A percentile compares a stretch with the other conserved stretches of the same genome.
Evolutionary conservation across 176 grass and related monocot genomes (phyloP).

Genomic region (maize (Zea mays)): DNA sequence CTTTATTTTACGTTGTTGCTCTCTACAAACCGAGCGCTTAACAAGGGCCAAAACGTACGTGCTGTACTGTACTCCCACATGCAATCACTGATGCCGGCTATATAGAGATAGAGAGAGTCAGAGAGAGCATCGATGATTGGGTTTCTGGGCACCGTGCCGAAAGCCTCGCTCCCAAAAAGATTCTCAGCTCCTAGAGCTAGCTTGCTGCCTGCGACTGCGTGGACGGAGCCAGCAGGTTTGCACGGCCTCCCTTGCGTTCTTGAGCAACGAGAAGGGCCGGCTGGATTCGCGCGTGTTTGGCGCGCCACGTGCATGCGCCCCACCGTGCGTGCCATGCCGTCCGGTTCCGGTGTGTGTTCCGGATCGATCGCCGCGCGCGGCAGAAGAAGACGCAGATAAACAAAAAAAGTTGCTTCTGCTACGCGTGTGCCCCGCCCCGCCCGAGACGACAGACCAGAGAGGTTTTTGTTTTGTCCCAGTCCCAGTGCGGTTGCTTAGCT

Average conservation of each 20-base stretch:
- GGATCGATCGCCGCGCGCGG: neutral
- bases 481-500: neutral
- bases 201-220: too few species aligned
- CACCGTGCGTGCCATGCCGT: neutral
- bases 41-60: neutral
- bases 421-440: neutral
- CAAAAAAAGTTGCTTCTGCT: slow-evolving; percentile 3
- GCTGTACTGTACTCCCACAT: neutral
- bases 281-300: slow-evolving; percentile 16
- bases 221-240: neutral
- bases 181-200: slow-evolving; percentile 5
- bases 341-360: slow-evolving; percentile 15
- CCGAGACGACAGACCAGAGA: neutral
- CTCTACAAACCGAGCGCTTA: neutral
- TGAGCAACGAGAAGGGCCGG: slow-evolving; percentile 15
- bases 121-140: slow-evolving; percentile 18
- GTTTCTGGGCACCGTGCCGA: slow-evolving; percentile 32
- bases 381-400: neutral
- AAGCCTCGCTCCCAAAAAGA: slow-evolving; percentile 42
- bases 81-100: slow-evolving; percentile 3
- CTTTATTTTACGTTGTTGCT: neutral
- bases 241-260: slow-evolving; percentile 19
- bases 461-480: neutral
- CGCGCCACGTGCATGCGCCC: slow-evolving; percentile 22
- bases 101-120: too few species aligned